Conservation (phyloP, 108 stramenopile species). For the Skeletonema costatum region DNA sequence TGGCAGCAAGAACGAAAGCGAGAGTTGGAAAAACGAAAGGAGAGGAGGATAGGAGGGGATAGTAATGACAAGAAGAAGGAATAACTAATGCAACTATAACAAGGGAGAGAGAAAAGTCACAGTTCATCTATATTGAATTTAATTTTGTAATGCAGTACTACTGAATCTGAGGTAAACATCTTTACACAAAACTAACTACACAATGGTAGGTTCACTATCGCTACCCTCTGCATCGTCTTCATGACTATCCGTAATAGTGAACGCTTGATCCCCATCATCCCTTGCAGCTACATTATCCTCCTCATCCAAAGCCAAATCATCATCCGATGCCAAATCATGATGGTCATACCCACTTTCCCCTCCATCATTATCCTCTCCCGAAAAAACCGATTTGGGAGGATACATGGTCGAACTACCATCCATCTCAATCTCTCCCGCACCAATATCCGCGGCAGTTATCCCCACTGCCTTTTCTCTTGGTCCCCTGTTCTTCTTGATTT, state of each 20-base stretch:
- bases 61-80: neutral
- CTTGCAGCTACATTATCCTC: neutral
- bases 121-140: neutral
- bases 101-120: too few species aligned
- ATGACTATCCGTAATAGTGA: neutral
- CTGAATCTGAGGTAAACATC: neutral
- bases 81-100: neutral
- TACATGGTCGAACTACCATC: neutral
- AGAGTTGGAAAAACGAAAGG: conserved; percentile 15
- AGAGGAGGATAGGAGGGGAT: neutral
- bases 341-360: neutral
- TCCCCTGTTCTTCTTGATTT: neutral
- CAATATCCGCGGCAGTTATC: neutral
- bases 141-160: neutral
- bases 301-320: neutral
- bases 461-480: neutral
- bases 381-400: neutral
- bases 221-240: neutral
- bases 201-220: neutral
- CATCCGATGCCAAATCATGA: neutral
- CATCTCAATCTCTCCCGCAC: neutral
- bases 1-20: conserved; percentile 10
- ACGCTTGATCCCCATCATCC: neutral
- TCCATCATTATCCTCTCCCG: neutral
- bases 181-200: neutral